Conservation (phyloP, 78 protist genomes). For the Diacronema lutheri region DNA sequence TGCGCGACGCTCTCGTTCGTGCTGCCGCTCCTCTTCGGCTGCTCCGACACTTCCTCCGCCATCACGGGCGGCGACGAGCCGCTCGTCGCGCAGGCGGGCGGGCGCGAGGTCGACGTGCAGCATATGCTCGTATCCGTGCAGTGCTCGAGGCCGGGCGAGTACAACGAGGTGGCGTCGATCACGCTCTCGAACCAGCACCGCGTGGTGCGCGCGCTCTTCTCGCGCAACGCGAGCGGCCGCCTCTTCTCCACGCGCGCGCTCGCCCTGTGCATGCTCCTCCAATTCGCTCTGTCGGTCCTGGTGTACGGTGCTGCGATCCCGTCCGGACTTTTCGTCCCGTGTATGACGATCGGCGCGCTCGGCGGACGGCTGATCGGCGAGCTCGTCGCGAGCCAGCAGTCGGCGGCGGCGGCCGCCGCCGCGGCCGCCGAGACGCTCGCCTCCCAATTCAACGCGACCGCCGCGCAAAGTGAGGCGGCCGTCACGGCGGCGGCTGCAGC, state of each 20-base stretch:
- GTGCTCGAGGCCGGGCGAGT: too few species aligned
- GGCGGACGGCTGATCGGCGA: slow-evolving; percentile 18
- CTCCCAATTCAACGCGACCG: too few species aligned
- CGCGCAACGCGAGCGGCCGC: not conserved
- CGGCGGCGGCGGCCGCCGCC: too few species aligned
- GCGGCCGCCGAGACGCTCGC: too few species aligned
- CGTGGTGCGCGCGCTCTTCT: not conserved
- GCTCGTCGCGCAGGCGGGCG: too few species aligned
- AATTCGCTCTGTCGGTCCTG: not conserved
- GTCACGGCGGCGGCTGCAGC: not conserved
- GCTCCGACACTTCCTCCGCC: not conserved
- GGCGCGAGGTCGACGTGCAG: too few species aligned
- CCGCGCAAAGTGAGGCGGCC: too few species aligned
- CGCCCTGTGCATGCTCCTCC: not conserved
- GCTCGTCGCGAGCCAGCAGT: not conserved
- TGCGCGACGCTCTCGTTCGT: not conserved
- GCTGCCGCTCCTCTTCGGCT: not conserved
- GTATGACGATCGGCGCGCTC: slow-evolving; percentile 7
- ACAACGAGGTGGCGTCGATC: not conserved
- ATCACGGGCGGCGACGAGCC: too few species aligned
- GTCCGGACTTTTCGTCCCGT: slow-evolving; percentile 24
- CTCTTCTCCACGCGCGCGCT: not conserved
- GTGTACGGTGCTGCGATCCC: slow-evolving; percentile 9
- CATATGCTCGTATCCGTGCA: too few species aligned
- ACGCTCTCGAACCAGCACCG: not conserved